Conservation (phyloP, 495 filamentous ascomycete species). For the Penicillium silybi region DNA sequence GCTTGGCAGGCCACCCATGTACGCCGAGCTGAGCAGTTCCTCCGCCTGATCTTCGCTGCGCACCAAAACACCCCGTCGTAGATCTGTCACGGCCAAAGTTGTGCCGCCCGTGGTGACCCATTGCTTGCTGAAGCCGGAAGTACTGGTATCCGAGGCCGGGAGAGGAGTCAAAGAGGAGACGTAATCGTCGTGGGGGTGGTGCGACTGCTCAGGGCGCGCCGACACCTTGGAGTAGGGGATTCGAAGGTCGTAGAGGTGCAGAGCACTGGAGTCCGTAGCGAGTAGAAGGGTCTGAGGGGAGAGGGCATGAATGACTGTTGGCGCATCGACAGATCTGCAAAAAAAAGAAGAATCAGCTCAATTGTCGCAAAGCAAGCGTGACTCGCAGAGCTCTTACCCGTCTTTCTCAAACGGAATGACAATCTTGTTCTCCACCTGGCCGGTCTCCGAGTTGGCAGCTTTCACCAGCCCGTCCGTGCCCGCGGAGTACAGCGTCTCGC, state of each 20-base stretch:
- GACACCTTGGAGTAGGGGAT: constrained; percentile 52
- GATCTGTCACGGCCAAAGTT: constrained; percentile 83
- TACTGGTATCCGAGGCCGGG: constrained; percentile 70
- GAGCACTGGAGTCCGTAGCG: constrained; percentile 80
- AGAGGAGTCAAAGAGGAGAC: constrained; percentile 85
- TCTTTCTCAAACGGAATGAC: constrained; percentile 41
- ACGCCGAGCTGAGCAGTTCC: constrained; percentile 74
- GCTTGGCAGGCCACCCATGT: constrained; percentile 63
- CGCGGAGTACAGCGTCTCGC: constrained; percentile 73
- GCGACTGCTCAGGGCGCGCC: constrained; percentile 67
- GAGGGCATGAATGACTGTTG: constrained; percentile 73
- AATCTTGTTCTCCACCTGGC: constrained; percentile 73
- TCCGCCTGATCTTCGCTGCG: constrained; percentile 92
- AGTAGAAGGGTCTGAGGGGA: constrained; percentile 86
- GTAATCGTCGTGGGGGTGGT: constrained; percentile 87
- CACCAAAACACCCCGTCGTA: constrained; percentile 75
- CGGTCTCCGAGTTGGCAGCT: constrained; percentile 74
- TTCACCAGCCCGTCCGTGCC: constrained; percentile 91
- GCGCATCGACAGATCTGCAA: constrained; percentile 53
- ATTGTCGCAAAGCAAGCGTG: neutral
- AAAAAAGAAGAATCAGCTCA: neutral
- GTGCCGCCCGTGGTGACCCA: constrained; percentile 90
- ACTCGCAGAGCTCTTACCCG: constrained; percentile 25
- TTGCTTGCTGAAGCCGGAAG: constrained; percentile 82
- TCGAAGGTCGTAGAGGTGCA: constrained; percentile 90